A percentile compares a stretch with the other conserved stretches of the same genome.
Conservation (phyloP, 2,329 filamentous ascomycete genomes). For the Phyllosticta citribraziliensis region DNA sequence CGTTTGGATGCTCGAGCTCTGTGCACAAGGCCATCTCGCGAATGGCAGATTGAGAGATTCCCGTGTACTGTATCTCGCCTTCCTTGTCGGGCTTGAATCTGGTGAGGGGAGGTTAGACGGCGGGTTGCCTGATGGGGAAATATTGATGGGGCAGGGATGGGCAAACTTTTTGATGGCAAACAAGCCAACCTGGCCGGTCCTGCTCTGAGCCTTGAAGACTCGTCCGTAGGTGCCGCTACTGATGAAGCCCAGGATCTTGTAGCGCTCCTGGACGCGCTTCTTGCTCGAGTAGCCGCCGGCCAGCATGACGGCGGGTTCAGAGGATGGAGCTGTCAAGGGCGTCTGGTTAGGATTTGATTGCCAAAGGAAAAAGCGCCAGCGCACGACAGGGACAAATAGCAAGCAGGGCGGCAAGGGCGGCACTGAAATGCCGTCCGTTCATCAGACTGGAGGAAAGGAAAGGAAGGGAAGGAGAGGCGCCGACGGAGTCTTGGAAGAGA, state of each 20-base stretch:
- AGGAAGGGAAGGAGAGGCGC: constrained; percentile 10
- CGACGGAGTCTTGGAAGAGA: background rate
- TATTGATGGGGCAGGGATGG: background rate
- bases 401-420: constrained; percentile 5
- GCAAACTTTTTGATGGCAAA: constrained; percentile 94
- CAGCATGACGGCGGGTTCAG: constrained; percentile 26
- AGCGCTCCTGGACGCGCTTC: constrained; percentile 81
- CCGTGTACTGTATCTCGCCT: constrained; percentile 92
- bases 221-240: constrained; percentile 96
- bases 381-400: background rate
- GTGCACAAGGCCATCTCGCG: constrained; percentile 96
- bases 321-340: background rate
- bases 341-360: constrained; percentile 4
- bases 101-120: background rate
- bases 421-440: background rate
- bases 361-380: background rate
- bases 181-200: constrained; percentile 63
- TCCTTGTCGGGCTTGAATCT: constrained; percentile 96
- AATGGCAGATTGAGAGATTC: constrained; percentile 93
- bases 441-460: background rate
- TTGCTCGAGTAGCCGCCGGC: constrained; percentile 53
- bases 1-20: constrained; percentile 78
- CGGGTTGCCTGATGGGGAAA: background rate
- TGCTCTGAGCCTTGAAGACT: constrained; percentile 87
- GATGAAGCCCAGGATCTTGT: constrained; percentile 96